Evolutionary conservation across 768 basidiomycete species (phyloP).

Genomic region (Suillus spraguei): DNA sequence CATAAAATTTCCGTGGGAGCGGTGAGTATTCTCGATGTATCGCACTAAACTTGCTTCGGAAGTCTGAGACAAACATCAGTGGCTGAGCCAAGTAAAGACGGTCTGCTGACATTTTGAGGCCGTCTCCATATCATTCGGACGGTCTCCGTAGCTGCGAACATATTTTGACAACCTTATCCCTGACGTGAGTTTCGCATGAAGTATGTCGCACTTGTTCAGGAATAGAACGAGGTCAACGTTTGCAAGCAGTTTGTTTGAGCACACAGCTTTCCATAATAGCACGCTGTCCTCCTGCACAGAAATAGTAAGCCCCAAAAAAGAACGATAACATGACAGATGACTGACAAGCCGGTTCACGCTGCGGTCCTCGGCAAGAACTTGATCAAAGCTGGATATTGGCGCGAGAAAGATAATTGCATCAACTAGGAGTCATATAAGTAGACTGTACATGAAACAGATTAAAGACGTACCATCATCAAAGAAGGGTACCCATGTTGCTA

Average conservation of each 20-base stretch:
- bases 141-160: conserved; percentile 70
- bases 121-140: conserved; percentile 70
- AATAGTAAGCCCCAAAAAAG: neutral
- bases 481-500: conserved; percentile 57
- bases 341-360: conserved; percentile 52
- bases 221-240: conserved; percentile 77
- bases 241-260: conserved; percentile 69
- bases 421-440: conserved; percentile 20
- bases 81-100: neutral
- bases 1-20: conserved; percentile 73
- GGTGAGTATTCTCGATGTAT: conserved; percentile 80
- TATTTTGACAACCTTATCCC: conserved; percentile 68
- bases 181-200: conserved; percentile 63
- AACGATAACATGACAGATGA: conserved; percentile 4
- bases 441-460: neutral
- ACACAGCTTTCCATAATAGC: conserved; percentile 72
- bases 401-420: conserved; percentile 60
- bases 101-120: conserved; percentile 61
- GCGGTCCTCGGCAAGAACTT: conserved; percentile 53
- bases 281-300: conserved; percentile 69
- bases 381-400: conserved; percentile 61
- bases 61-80: conserved; percentile 43
- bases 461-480: conserved; percentile 48
- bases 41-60: conserved; percentile 70
- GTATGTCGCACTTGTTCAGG: conserved; percentile 81